These are phyloP conservation scores for Cronartium ribicola DNA, from an alignment of 1,284 basidiomycete species.

Conservation along the genomic window DNA sequence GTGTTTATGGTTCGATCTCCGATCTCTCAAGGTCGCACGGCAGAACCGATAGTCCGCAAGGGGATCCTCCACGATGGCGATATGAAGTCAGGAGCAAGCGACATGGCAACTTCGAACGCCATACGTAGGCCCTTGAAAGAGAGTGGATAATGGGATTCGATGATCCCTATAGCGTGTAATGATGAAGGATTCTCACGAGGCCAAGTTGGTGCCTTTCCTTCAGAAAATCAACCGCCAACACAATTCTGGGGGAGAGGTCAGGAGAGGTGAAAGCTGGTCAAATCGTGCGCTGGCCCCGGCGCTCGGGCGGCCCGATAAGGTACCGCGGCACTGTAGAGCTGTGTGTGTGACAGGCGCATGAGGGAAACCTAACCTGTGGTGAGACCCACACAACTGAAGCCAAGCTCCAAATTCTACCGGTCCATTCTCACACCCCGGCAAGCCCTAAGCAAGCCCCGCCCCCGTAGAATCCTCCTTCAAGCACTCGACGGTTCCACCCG, in stretches of 20 bases:
- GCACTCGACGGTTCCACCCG: not conserved
- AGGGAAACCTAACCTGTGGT: not conserved
- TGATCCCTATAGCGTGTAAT: no score
- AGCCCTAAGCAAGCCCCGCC: not conserved
- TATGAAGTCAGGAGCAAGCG: no score
- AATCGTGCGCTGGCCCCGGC: not conserved
- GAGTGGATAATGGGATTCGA: no score
- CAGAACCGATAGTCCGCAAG: no score
- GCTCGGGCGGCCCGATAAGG: not conserved
- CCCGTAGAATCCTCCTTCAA: not conserved
- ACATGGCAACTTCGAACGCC: no score
- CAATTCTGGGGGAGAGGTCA: not conserved
- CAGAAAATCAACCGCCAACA: not conserved
- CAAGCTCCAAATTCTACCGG: not conserved
- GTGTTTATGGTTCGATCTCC: no score
- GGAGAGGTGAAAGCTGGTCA: not conserved
- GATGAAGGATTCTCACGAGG: not conserved
- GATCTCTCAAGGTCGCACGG: no score
- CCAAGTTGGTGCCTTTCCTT: not conserved
- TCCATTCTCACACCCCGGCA: not conserved
- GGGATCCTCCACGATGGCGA: no score
- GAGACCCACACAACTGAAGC: slow-evolving; percentile 1
- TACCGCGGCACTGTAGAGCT: not conserved
- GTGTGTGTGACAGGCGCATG: not conserved
- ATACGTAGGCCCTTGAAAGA: no score